Base-by-base conservation (phyloP, 2,329 filamentous ascomycete genomes). In the Thermothelomyces thermophilus region DNA sequence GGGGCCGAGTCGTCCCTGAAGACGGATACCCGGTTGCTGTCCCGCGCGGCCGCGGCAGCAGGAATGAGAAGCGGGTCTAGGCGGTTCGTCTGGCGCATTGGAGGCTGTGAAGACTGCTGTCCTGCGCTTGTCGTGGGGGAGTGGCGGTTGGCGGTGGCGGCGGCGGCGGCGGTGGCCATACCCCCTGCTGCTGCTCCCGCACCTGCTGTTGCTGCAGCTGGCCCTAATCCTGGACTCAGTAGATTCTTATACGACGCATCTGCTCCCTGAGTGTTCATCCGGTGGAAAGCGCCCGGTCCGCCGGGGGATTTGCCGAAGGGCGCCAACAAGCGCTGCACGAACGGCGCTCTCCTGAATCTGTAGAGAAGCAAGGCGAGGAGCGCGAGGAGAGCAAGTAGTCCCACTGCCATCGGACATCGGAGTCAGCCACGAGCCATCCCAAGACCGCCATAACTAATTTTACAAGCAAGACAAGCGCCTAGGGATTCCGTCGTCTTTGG, bases 351-450 rank as follows among this genome's bases (percentile, higher is more conserved):
- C 20, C 51, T 45, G 24, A 55, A 51, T 3, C 34, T 41, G 36
- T 52, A 55, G 5, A 54, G 48, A 13, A 57, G 41, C 24, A 55
- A 24, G 8, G 45, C 52, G 1, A 56, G 19, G 2, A 57, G 51
- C 5, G 46, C 47, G 6, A 57, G 41, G 4, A 57, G 39, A 11
- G 50, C 14, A 4, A 57, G 46, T 4, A 55, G 26, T 2, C 50
- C 52, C 13, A 56, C 54, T 55, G 31, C 19, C 6, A 10, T 14
- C 13, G 9, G 24, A 9, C 9, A 13, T 35, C n/a, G n/a, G n/a
- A n/a, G 37, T 52, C 16, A 44, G 40, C 31, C 22, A 6, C 13
- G 22, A 10, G 16, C n/a, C n/a, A n/a, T n/a, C n/a, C n/a, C 10
- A 19, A 17, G 24, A 26, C 26, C 10, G 17, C n/a, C 16, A 41